A percentile compares a stretch with the other conserved stretches of the same genome.
Evolutionary conservation across 768 basidiomycete genomes (phyloP).

Genomic region (Candolleomyces aberdarensis): DNA sequence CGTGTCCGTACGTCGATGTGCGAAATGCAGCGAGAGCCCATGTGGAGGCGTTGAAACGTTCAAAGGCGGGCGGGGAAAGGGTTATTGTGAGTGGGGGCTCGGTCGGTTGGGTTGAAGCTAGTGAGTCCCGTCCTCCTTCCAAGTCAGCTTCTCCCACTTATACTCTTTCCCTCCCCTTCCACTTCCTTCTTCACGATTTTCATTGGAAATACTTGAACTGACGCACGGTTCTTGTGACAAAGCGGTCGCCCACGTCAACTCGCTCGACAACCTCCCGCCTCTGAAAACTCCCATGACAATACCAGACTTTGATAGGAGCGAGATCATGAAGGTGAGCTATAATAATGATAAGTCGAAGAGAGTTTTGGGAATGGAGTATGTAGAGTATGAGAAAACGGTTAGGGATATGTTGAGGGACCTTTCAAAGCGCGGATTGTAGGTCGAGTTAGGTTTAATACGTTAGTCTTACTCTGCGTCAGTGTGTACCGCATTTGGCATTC

Average conservation of each 20-base stretch:
- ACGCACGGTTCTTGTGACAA: too few species aligned
- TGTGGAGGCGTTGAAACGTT: constrained; percentile 42
- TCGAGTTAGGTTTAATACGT: background rate
- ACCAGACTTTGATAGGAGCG: background rate
- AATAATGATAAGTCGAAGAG: background rate
- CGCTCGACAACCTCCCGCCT: background rate
- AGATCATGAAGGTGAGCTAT: background rate
- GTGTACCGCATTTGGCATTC: too few species aligned
- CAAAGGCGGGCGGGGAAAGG: constrained; percentile 49
- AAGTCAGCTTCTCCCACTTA: too few species aligned
- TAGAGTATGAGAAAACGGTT: background rate
- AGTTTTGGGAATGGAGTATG: background rate
- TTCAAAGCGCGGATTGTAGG: constrained; percentile 2
- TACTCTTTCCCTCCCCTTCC: too few species aligned
- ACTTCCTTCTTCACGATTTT: too few species aligned
- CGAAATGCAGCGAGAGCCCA: constrained; percentile 49
- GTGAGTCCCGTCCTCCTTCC: background rate
- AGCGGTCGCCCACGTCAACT: background rate
- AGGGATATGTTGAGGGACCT: constrained; percentile 8
- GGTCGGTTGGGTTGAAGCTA: background rate
- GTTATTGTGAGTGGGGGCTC: constrained; percentile 41
- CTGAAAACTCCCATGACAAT: background rate
- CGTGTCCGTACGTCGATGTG: constrained; percentile 3
- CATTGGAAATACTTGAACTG: too few species aligned
- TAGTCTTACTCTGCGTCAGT: too few species aligned